Evolutionary conservation across 495 filamentous ascomycete species (phyloP).

Genomic region (Penicillium simplicissimum): DNA sequence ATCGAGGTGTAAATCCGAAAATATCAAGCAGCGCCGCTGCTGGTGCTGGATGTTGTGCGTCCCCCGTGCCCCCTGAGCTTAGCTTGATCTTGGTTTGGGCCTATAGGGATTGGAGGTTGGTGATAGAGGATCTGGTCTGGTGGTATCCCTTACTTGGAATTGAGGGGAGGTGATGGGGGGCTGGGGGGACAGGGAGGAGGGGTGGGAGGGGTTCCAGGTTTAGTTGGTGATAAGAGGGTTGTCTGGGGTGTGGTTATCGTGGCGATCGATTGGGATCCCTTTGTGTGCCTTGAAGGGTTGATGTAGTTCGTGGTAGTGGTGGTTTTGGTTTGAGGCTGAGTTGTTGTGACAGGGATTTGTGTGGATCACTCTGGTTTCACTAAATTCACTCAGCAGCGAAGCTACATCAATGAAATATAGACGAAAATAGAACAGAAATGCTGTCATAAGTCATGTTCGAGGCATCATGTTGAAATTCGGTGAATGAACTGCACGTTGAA

Average conservation of each 20-base stretch:
- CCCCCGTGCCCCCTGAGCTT: neutral
- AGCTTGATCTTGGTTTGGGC: constrained; percentile 7
- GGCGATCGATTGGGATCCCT: neutral
- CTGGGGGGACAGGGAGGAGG: neutral
- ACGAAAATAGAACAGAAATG: neutral
- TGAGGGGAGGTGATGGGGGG: constrained; percentile 5
- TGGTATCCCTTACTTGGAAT: constrained; percentile 29
- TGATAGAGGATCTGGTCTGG: constrained; percentile 15
- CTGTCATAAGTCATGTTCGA: neutral
- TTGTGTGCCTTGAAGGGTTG: constrained; percentile 6
- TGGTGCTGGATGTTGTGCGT: constrained; percentile 9
- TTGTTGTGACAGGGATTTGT: neutral
- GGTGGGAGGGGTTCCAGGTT: neutral
- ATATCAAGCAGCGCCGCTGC: neutral
- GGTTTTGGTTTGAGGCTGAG: neutral
- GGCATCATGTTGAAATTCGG: neutral
- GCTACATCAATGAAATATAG: neutral
- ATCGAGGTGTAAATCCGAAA: neutral
- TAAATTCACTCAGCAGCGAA: neutral
- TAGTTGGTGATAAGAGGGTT: neutral
- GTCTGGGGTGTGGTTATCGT: neutral
- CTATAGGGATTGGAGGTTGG: constrained; percentile 12
- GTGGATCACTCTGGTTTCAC: neutral
- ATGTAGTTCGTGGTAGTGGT: neutral
- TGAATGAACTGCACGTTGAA: neutral